Evolutionary conservation across 2,329 filamentous ascomycete species (phyloP), one percentile per base, ranked within the genome.

Genomic region (Lachnellula suecica): DNA sequence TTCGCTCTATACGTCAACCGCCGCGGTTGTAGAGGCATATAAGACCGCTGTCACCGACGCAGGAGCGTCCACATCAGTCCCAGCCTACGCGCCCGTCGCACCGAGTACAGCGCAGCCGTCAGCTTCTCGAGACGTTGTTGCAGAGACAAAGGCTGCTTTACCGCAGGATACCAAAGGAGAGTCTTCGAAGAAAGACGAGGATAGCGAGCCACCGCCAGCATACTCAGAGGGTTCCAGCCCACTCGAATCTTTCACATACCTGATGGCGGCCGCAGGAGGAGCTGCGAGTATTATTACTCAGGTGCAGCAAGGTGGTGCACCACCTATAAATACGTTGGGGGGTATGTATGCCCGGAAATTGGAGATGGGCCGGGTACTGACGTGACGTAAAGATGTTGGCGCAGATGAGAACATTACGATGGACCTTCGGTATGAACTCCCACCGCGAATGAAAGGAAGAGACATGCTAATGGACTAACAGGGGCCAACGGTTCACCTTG

Each of bases 231-330:
- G 93, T 65, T 88, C 85, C 56, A 97, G 91, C 76, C 94, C 94
- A 58, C 84, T 99, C 70, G 82, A 88, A 56, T 90, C 91, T 52
- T 99, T 99, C 69, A 87, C 88, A 65, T 99, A 95, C 83, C 84
- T 96, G 71, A 99, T 99, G 94, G 92, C 94, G 74, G 89, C 91
- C 71, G 92, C 93, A 74, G 93, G 93, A 79, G 93, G 92, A 76
- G 89, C 92, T 65, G 88, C 92, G 77, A 97, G 94, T 83, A 96
- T 99, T 70, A 96, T 99, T 76, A 99, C 94, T 74, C 94, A 99
- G 77, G 94, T 99, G 65, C 92, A 96, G 70, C 94, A 99, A 74
- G 88, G 88, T 61, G 92, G 88, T 46, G 79, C 82, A 20, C 89
- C 91, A 65, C 89, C 92, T 34, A 84, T 97, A 63, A 96, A 94